Base-by-base conservation (phyloP, 2,329 filamentous ascomycete genomes). In the Dactylellina haptotyla region DNA sequence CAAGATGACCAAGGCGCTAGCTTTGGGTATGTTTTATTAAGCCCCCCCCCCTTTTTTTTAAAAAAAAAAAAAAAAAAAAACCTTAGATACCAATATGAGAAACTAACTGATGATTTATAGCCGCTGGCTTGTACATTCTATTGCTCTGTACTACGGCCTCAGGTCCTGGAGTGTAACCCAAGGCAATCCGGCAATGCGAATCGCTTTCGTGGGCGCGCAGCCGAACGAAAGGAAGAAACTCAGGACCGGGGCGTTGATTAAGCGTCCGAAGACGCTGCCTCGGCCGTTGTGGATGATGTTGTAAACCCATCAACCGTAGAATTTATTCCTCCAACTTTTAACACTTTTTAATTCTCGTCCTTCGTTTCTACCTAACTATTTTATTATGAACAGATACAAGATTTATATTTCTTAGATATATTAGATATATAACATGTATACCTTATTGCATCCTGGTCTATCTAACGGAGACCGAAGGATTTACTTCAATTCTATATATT, bases 91-190 rank as follows among this genome's bases (percentile, higher is more conserved):
- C 3, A 39, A 20, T 18, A 12, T 37, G 41, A 41, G 8, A 34
- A 30, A 76, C 76, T 77, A 61, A 74, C 34, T 32, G 10, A 20
- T 16, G 9, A 14, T 26, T 10, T 53, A 51, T 74, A 94, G 91
- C 76, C 90, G 94, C 75, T 98, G 93, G 91, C 87, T 98, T 61
- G 92, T 96, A 0, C 93, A 98, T 81, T 90, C 91, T 67, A 93
- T 98, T 75, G 94, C 92, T 8, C 87, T 90, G 41, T 98, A 98
- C 81, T 98, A 98, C 79, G 93, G 93, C 46, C 85, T 97, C 65
- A 87, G 88, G 73, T 97, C 93, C 18, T 92, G 89, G 83, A 93
- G 91, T 3, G 87, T 94, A 71, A 90, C 90, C 0, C 85, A 89
- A 0, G 88, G 88, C 30, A 84, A 88, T 76, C 89, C 92, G 1